Conservation (phyloP, 2,329 filamentous ascomycete species). For the Cryphonectria parasitica region DNA sequence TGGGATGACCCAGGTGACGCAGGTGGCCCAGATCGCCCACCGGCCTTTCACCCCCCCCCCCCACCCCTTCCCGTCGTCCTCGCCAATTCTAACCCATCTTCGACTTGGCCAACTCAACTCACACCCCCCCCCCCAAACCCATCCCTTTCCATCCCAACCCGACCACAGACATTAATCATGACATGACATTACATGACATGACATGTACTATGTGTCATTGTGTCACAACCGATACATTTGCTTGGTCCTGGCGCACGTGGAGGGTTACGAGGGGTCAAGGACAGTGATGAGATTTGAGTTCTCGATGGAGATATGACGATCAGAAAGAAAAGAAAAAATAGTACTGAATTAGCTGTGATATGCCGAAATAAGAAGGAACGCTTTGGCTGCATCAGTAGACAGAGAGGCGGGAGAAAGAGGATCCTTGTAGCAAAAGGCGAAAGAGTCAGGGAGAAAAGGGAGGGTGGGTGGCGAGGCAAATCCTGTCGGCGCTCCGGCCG, state of each 20-base stretch:
- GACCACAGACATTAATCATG: neutral
- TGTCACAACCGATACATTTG: neutral
- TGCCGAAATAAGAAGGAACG: neutral
- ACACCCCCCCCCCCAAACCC: no score
- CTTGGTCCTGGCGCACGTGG: neutral
- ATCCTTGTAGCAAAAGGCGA: neutral
- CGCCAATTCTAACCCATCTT: neutral
- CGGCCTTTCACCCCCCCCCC: no score
- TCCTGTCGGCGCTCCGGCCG: slow-evolving; percentile 29
- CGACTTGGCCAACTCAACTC: neutral
- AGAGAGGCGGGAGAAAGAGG: no score
- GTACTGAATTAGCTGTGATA: neutral
- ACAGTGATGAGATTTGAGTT: neutral
- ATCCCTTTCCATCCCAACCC: no score
- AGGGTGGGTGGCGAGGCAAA: neutral
- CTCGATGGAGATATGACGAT: no score
- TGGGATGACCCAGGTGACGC: no score
- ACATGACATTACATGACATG: neutral
- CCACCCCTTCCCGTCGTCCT: neutral
- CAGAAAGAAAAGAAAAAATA: neutral
- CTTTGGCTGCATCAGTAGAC: neutral
- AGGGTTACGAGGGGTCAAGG: neutral
- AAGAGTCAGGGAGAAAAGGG: neutral
- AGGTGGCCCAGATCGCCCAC: no score
- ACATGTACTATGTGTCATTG: neutral